These are phyloP conservation scores for Pseudoneurospora amorphoporcata DNA, from an alignment of 495 filamentous ascomycete genomes.

Conservation along the genomic window DNA sequence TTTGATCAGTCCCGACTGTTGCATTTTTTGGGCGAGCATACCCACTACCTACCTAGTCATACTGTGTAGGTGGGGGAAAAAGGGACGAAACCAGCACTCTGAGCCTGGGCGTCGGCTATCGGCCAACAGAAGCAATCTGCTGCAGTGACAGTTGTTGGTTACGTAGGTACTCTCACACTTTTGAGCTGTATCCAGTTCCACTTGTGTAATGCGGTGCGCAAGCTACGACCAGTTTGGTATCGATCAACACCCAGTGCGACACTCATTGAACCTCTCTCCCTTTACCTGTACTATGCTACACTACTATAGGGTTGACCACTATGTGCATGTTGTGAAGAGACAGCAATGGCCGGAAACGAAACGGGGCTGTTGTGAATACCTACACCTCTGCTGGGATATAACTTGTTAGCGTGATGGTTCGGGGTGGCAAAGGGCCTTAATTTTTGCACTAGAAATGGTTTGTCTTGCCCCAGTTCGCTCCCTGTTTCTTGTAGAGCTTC, in stretches of 20 bases:
- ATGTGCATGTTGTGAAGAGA: background rate
- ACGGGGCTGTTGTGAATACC: background rate
- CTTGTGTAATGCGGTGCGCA: background rate
- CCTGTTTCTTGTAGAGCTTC: no score
- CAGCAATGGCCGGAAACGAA: background rate
- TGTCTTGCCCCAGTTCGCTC: no score
- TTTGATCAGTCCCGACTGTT: background rate
- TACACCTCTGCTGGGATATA: background rate
- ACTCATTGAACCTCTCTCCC: background rate
- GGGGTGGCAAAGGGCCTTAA: no score
- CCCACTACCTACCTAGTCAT: no score
- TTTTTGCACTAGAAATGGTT: no score
- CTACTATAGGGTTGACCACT: background rate
- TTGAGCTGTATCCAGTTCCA: background rate
- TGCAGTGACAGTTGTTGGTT: background rate
- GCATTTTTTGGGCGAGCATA: background rate
- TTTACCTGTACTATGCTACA: no score
- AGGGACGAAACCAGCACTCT: background rate
- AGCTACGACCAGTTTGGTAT: background rate
- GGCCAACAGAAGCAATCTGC: background rate
- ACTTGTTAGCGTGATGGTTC: no score
- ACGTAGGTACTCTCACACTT: background rate
- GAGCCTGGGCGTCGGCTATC: background rate
- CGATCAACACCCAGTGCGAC: background rate
- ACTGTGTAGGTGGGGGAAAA: background rate